phyloP scores from a whole-genome alignment of 306 rosid species.

The Inga laurina region DNA sequence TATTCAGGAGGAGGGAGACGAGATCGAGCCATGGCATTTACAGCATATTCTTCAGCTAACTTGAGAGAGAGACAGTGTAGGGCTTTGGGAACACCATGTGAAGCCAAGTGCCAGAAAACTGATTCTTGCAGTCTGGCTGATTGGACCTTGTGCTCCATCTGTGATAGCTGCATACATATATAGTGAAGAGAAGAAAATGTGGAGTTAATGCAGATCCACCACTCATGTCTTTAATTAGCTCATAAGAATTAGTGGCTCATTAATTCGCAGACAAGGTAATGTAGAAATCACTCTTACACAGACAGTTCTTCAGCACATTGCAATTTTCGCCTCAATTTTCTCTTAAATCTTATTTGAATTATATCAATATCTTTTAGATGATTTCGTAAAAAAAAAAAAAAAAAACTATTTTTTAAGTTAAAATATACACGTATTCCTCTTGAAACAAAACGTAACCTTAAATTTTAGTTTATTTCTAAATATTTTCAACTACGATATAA shows the following conservation, averaged over 20 bases:
- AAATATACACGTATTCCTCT: not conserved
- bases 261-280: not conserved
- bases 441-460: not conserved
- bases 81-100: constrained; percentile 78
- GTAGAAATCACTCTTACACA: not conserved
- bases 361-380: no score
- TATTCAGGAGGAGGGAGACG: constrained; percentile 75
- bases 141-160: constrained; percentile 78
- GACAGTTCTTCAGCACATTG: not conserved
- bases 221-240: not conserved
- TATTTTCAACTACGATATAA: not conserved
- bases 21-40: constrained; percentile 70
- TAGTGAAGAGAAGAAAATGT: constrained; percentile 25
- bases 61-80: constrained; percentile 78
- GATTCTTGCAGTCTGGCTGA: constrained; percentile 74
- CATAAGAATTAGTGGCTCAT: not conserved
- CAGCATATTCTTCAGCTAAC: constrained; percentile 81
- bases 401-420: no score
- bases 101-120: constrained; percentile 79
- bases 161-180: constrained; percentile 52
- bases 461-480: not conserved
- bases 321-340: not conserved
- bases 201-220: not conserved
- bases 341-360: not conserved
- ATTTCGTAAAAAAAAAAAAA: no score